Base-by-base conservation (phyloP, 2,329 filamentous ascomycete genomes). In the Pyrenochaeta sp. region DNA sequence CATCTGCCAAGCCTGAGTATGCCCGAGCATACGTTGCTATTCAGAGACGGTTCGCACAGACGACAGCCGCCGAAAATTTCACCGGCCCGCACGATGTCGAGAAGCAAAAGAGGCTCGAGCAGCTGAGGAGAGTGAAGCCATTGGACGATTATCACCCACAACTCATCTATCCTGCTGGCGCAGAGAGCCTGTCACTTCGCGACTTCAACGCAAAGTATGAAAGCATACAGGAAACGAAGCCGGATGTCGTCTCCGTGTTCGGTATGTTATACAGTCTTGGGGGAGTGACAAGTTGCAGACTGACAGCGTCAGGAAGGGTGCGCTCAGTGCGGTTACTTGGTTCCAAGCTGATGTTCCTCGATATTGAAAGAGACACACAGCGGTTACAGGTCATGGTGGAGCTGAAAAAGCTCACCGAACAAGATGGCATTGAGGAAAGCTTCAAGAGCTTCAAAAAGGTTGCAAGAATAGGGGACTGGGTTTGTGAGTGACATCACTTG, bases 321-420 rank as follows among this genome's bases (percentile, higher is more conserved):
- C 83, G 85, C 70, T 88, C 88, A 46, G 85, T 91, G 72, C 90
- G 92, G 61, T 82, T 86, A 47, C 85, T 88, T 53, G 89, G 93
- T 65, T 89, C 87, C 67, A 92, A 91, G 78, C 87, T 99, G 67
- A 83, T 92, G 62, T 99, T 99, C 77, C 77, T 97, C 65, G 91
- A 95, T 78, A 80, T 98, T 49, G 83, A 88, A 66, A 88, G 92
- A 75, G 88, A 92, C 72, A 90, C 88, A 56, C 80, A 87, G 66
- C 86, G 84, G 63, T 78, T 96, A 34, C 95, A 99, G 79, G 84
- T 89, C 60, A 88, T 96, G 81, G 85, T 91, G 76, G 91, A 91
- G 77, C 83, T 89, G 67, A 82, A 83, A 58, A 85, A 83, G 50
- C 72, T 84, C 59, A 73, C 74, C 15, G 37, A 50, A 15, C 59